These are phyloP conservation scores for Kodamaea leandrae DNA, from an alignment of 805 yeast species.

Conservation along the genomic window DNA sequence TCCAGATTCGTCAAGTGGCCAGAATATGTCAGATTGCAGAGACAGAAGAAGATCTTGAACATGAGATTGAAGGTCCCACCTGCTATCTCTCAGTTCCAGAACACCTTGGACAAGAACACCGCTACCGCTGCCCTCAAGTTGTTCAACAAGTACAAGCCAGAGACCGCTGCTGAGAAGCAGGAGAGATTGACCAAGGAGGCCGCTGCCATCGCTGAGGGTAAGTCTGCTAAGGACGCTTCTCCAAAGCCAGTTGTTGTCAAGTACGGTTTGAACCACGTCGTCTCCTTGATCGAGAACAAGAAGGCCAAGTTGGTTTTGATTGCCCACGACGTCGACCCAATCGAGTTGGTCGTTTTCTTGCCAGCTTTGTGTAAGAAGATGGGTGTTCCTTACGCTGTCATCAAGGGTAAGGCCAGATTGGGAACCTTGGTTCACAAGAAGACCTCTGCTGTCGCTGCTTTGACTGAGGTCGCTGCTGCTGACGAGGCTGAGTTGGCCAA, in stretches of 20 bases:
- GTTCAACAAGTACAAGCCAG: constrained; percentile 99
- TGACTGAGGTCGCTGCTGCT: constrained; percentile 91
- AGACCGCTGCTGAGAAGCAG: constrained; percentile 95
- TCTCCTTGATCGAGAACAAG: constrained; percentile 95
- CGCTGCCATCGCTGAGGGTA: constrained; percentile 97
- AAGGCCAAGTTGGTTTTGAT: constrained; percentile 96
- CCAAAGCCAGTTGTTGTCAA: constrained; percentile 96
- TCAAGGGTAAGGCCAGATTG: constrained; percentile 98
- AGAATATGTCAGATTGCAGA: constrained; percentile 95
- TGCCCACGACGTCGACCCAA: constrained; percentile 99
- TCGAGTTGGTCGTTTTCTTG: constrained; percentile 93
- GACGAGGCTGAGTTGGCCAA: constrained; percentile 94
- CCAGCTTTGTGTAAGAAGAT: constrained; percentile 99
- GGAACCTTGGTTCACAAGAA: constrained; percentile 97
- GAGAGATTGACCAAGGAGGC: constrained; percentile 99
- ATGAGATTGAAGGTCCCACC: constrained; percentile 99
- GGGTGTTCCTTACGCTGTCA: constrained; percentile 99
- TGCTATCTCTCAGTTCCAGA: constrained; percentile 93
- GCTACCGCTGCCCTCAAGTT: constrained; percentile 96
- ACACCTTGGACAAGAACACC: constrained; percentile 97
- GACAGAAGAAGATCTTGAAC: constrained; percentile 95
- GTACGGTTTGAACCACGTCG: constrained; percentile 99
- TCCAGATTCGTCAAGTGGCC: constrained; percentile 99
- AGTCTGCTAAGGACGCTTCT: constrained; percentile 93
- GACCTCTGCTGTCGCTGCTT: constrained; percentile 95